Evolutionary conservation across 176 grass and related monocot species (phyloP).

Genomic region (Carex pumila): DNA sequence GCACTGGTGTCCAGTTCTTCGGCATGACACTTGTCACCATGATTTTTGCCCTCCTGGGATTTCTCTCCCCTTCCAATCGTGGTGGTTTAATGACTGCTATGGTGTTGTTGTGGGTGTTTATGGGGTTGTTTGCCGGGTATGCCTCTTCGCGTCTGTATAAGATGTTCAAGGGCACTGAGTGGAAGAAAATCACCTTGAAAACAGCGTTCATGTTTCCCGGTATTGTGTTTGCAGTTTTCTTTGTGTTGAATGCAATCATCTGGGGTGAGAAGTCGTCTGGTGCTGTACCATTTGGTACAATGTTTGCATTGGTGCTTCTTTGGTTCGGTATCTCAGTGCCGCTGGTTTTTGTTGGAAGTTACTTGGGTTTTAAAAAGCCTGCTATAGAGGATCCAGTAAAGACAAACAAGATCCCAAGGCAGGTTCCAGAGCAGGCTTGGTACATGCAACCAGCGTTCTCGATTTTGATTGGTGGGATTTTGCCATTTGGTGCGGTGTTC

Average conservation of each 20-base stretch:
- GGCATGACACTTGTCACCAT: constrained; percentile 44
- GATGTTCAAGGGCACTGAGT: constrained; percentile 46
- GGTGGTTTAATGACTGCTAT: constrained; percentile 47
- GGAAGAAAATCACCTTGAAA: constrained; percentile 51
- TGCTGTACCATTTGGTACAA: constrained; percentile 44
- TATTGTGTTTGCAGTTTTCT: constrained; percentile 37
- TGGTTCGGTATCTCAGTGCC: constrained; percentile 50
- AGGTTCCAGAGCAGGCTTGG: constrained; percentile 43
- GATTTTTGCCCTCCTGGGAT: constrained; percentile 39
- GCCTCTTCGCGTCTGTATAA: constrained; percentile 36
- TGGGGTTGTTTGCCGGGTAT: constrained; percentile 43
- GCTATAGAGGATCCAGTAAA: constrained; percentile 41
- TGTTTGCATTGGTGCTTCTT: constrained; percentile 42
- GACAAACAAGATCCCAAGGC: constrained; percentile 45
- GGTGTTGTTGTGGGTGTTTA: constrained; percentile 46
- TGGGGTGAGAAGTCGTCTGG: constrained; percentile 48
- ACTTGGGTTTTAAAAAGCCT: constrained; percentile 40
- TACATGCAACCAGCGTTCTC: constrained; percentile 48
- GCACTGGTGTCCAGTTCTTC: constrained; percentile 37
- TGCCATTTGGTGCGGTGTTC: constrained; percentile 47
- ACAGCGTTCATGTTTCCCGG: constrained; percentile 52
- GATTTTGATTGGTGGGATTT: constrained; percentile 40
- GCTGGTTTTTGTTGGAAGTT: constrained; percentile 42
- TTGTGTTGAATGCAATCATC: constrained; percentile 41
- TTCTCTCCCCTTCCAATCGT: constrained; percentile 38